Base-by-base conservation (phyloP, 2,329 filamentous ascomycete genomes). In the Fusarium nodosum region DNA sequence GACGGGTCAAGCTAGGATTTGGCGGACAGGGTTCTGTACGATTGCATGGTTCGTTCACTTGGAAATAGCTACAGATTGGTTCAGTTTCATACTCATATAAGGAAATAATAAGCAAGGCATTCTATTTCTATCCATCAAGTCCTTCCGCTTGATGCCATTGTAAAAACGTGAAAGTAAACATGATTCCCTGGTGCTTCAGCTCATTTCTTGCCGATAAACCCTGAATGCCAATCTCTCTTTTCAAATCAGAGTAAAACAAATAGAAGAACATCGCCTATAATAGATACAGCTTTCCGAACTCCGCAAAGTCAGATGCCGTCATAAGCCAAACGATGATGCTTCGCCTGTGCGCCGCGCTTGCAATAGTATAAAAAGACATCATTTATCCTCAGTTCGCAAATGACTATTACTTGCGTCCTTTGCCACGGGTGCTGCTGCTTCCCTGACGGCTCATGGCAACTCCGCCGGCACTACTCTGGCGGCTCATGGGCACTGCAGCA, bases 361-460 rank as follows among this genome's bases (percentile, higher is more conserved):
- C 64, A 69, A 76, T 76, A 74, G 66, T 69, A 59, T 74, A 64
- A 72, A 75, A 72, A 58, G 52, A 53, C n/a, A 55, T 53, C 57
- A 56, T 51, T 54, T 45, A 53, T 51, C 30, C 53, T 52, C 34
- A 18, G n/a, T 30, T 42, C 53, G 54, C 22, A 58, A 42, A 26
- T 41, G 26, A 41, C 60, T 74, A 79, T 53, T 74, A 77, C 72
- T 80, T 80, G 53, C 81, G 78, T 52, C 79, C 76, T 74, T 82
- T 83, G 50, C 85, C 85, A 53, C 85, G 81, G 24, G 82, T 82
- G 66, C 84, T 87, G 45, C 82, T 79, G 51, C 82, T 85, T 31
- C 84, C 84, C 72, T 86, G 83, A 24, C 87, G 81, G 68, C 85
- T 88, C 86, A 88, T 88, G 15, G 85, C 80, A 33, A 83, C 83